Base-by-base conservation (phyloP, 2,329 filamentous ascomycete genomes). In the Diplodia sapinea region DNA sequence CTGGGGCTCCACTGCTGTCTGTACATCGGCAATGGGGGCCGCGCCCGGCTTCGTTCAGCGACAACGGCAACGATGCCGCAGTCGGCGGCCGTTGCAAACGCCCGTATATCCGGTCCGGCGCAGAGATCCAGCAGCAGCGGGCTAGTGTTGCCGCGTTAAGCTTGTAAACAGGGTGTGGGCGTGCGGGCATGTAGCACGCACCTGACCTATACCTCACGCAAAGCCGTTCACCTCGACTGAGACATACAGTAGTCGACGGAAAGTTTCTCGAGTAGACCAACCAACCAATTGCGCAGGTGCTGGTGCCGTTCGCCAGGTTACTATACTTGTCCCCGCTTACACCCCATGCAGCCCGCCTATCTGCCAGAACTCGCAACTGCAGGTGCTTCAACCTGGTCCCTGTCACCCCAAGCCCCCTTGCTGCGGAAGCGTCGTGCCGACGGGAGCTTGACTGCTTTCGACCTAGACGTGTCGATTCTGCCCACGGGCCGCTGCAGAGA, bases 391-490 rank as follows among this genome's bases (percentile, higher is more conserved):
- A 52, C 20, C 31, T 56, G 54, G 54, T 56, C 54, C 54, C n/a
- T 47, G 54, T 33, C 54, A 56, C 54, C 31, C 54, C 62, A 54
- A 36, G n/a, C 29, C 47, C 61, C 62, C 62, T 65, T 65, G 62
- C 50, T 31, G 49, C 62, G 62, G 62, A 65, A 65, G 51, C 50
- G 49, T 65, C 62, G 62, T 31, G 62, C 62, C 62, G 62, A 31
- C 62, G 50, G 62, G 62, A 47, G 59, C 59, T 63, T 63, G 59
- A 51, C 47, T 31, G 12, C 4, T 38, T 29, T 13, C 43, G 17
- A 12, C 2, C 47, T 63, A 47, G 59, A 29, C 26, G 23, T 43
- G 54, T 56, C 17, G 54, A 56, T 56, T 38, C 43, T 56, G 23
- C 54, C 31, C 33, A 38, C 43, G 43, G 43, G 43, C 43, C 15